These are phyloP conservation scores for Mycena capillaripes DNA, from an alignment of 768 basidiomycete species.

Conservation along the genomic window DNA sequence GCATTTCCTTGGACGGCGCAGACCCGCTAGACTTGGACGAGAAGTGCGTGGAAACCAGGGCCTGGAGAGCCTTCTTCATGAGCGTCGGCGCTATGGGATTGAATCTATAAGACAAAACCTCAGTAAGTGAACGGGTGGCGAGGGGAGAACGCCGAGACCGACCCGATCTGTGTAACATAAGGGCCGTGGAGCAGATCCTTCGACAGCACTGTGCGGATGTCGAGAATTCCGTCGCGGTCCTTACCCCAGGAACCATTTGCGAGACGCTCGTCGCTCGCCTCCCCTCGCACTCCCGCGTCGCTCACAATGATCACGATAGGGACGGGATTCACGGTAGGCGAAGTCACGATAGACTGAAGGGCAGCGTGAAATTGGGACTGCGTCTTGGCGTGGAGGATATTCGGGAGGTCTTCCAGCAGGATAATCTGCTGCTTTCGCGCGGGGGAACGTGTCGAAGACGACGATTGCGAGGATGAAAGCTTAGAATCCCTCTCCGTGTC, in stretches of 20 bases:
- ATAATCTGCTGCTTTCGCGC: conserved; percentile 68
- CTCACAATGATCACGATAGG: conserved; percentile 90
- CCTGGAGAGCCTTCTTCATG: conserved; percentile 82
- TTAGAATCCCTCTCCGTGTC: conserved; percentile 21
- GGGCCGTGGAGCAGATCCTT: conserved; percentile 77
- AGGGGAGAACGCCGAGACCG: conserved; percentile 42
- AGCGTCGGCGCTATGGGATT: conserved; percentile 93
- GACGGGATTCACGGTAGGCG: conserved; percentile 51
- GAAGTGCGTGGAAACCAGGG: conserved; percentile 66
- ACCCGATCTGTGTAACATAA: conserved; percentile 88
- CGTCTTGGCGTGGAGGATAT: conserved; percentile 82
- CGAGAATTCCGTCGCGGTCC: conserved; percentile 65
- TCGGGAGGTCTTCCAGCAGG: conserved; percentile 92
- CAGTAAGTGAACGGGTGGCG: neutral
- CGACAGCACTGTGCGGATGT: conserved; percentile 80
- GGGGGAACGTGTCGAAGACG: conserved; percentile 28
- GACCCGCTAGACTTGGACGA: conserved; percentile 41
- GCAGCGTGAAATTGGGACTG: conserved; percentile 81
- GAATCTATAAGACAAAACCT: conserved; percentile 67
- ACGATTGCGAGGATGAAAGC: conserved; percentile 24
- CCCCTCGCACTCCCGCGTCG: conserved; percentile 85
- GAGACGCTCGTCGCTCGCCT: conserved; percentile 66
- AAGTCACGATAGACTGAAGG: conserved; percentile 67
- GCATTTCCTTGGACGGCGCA: conserved; percentile 71
- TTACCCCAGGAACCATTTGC: conserved; percentile 61